Percentiles rank a stretch among this genome's conserved stretches.
phyloP scores from a whole-genome alignment of 495 filamentous ascomycete genomes.

The Pseudotulostoma volvatum region DNA sequence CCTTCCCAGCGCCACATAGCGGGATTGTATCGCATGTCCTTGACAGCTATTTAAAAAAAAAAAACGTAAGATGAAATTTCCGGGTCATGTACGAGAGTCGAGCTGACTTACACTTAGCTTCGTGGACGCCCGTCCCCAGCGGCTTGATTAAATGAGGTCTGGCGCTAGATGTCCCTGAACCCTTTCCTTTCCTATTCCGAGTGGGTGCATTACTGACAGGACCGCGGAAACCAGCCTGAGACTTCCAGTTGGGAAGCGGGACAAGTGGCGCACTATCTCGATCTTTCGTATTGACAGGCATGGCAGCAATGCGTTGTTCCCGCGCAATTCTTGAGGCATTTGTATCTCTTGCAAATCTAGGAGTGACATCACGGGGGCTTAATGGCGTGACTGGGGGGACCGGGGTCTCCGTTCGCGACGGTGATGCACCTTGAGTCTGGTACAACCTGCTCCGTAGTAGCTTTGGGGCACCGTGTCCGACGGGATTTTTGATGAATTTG shows the following conservation, averaged over 20 bases:
- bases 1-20: conserved; percentile 78
- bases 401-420: conserved; percentile 29
- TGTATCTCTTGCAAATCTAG: conserved; percentile 87
- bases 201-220: conserved; percentile 21
- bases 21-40: conserved; percentile 93
- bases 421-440: conserved; percentile 28
- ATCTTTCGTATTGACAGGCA: conserved; percentile 18
- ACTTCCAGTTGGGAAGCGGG: conserved; percentile 62
- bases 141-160: conserved; percentile 60
- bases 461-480: conserved; percentile 51
- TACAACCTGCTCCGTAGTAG: conserved; percentile 44
- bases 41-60: conserved; percentile 42
- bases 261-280: conserved; percentile 40
- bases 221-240: conserved; percentile 46
- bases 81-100: conserved; percentile 1
- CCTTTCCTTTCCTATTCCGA: conserved; percentile 40
- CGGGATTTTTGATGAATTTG: conserved; percentile 65
- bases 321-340: conserved; percentile 77
- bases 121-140: conserved; percentile 42
- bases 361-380: conserved; percentile 38
- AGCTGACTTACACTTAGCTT: conserved; percentile 45
- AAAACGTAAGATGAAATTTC: conserved; percentile 1
- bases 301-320: conserved; percentile 57
- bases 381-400: conserved; percentile 39
- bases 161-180: conserved; percentile 32